A percentile compares a stretch with the other conserved stretches of the same genome.
Evolutionary conservation across 106 monocot species (phyloP).

Genomic region (Dendrobium huoshanense): DNA sequence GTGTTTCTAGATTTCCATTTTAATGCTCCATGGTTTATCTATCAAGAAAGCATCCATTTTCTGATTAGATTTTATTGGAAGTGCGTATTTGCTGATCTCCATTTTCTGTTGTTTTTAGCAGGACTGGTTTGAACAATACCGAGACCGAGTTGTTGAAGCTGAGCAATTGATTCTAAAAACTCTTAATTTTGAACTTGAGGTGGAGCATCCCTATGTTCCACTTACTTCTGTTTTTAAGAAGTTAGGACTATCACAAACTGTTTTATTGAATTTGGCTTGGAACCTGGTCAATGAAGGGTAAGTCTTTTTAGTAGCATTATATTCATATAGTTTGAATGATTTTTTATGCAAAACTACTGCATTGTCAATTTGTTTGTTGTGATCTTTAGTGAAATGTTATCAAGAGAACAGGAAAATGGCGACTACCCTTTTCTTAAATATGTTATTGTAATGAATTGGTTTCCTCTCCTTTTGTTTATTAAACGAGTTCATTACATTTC

Average conservation of each 20-base stretch:
- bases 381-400: neutral
- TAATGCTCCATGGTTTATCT: neutral
- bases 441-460: neutral
- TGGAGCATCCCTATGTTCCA: constrained; percentile 75
- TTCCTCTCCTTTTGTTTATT: neutral
- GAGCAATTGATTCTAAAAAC: constrained; percentile 85
- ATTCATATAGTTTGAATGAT: constrained; percentile 3
- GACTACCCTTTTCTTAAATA: neutral
- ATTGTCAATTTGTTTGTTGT: neutral
- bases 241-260: constrained; percentile 71
- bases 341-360: neutral
- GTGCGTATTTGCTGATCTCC: neutral
- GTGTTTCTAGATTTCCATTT: neutral
- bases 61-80: neutral
- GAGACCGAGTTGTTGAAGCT: constrained; percentile 58
- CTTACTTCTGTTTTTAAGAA: constrained; percentile 70
- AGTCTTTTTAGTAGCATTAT: constrained; percentile 15
- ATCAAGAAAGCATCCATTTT: neutral
- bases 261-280: constrained; percentile 65
- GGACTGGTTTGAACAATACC: constrained; percentile 85
- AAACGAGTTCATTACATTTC: neutral
- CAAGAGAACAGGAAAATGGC: neutral
- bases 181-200: constrained; percentile 88
- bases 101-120: constrained; percentile 21
- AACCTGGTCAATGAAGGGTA: constrained; percentile 90